Conservation (phyloP, 2,329 filamentous ascomycete species). For the Endoconidiophora polonica region DNA sequence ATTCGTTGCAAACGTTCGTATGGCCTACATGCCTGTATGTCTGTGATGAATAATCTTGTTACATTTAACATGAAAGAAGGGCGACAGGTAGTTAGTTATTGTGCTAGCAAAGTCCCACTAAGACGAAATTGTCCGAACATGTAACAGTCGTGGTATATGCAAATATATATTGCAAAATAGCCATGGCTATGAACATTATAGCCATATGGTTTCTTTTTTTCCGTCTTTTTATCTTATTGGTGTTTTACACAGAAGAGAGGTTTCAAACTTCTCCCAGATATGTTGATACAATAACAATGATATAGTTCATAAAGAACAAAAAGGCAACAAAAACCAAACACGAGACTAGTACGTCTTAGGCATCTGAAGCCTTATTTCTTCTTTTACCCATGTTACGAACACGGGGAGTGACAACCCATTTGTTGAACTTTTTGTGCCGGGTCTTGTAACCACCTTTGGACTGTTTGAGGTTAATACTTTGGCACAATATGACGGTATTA, state of each 20-base stretch:
- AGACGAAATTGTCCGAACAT: too few relatives aligned
- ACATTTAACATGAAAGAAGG: too few relatives aligned
- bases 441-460: conserved; percentile 88
- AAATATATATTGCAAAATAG: too few relatives aligned
- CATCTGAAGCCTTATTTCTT: conserved; percentile 38
- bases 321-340: background rate
- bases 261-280: conserved; percentile 3
- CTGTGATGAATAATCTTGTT: too few relatives aligned
- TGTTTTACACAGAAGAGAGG: conserved; percentile 10
- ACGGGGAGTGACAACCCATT: conserved; percentile 70
- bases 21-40: too few relatives aligned
- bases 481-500: background rate
- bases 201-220: background rate
- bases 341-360: background rate
- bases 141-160: too few relatives aligned
- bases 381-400: conserved; percentile 84
- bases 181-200: background rate
- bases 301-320: background rate
- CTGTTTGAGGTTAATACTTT: conserved; percentile 23
- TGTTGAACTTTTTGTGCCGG: conserved; percentile 78
- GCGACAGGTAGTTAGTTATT: too few relatives aligned
- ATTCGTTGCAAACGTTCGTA: too few relatives aligned
- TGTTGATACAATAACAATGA: conserved; percentile 10
- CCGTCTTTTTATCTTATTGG: conserved; percentile 1
- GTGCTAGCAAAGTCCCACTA: background rate